Evolutionary conservation across 2,329 filamentous ascomycete genomes (phyloP), one percentile per base, ranked within the genome.

Genomic region (Aspergillus calidoustus): DNA sequence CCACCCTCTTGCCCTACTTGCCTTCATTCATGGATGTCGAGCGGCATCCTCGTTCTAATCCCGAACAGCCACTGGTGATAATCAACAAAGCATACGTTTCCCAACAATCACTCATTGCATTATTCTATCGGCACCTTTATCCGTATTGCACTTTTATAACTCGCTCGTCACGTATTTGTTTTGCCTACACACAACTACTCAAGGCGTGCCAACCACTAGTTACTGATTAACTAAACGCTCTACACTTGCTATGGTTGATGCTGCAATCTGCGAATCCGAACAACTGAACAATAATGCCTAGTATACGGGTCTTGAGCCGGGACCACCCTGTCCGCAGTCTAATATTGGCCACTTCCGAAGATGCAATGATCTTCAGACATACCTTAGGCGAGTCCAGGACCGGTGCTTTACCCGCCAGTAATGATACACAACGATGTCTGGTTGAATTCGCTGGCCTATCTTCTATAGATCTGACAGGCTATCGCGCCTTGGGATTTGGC

Each of bases 291-390:
- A 61, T 25, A 54, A 85, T 84, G 81, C 86, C 89, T 60, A 73
- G 69, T 60, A 90, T 92, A 79, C 89, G 90, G 71, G 87, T 97
- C 64, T 86, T 95, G 71, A 88, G 96, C 76, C 91, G 91, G 80
- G 93, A 97, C 74, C 87, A 92, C 73, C 92, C 92, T 68, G 88
- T 92, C 75, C 91, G 94, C 67, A 91, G 92, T 67, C 92, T 98
- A 75, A 92, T 92, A 66, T 89, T 98, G 67, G 89, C 90, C 43
- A 93, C 93, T 31, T 81, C 88, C 46, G 86, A 89, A 22, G 90
- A 96, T 77, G 90, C 89, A 72, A 84, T 98, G 69, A 89, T 97
- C 67, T 91, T 98, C 74, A 89, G 91, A 64, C 89, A 95, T 80
- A 92, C 86, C 74, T 81, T 87, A 52, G 85, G 86, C 74, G 89